Evolutionary conservation across 495 filamentous ascomycete species (phyloP), one percentile per base, ranked within the genome.

Genomic region (Podospora conica): DNA sequence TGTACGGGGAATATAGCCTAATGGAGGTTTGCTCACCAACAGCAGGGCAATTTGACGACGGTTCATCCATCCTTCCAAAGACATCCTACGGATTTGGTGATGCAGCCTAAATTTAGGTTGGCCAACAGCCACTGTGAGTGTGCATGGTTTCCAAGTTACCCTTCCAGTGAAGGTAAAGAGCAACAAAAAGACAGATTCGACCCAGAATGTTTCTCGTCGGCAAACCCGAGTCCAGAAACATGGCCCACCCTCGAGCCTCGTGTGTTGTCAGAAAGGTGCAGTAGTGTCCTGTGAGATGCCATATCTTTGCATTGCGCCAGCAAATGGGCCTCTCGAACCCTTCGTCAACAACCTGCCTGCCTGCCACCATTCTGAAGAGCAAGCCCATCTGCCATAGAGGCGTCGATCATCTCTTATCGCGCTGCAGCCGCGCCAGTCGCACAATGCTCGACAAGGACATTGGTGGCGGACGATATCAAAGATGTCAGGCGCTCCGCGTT

Each of bases 371-470:
- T 27, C 11, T 24, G 23, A 15, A 23, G 55, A 57, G 11, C 55
- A 12, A 57, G 21, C 48, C 12, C 48, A 23, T 15, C 27, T 48
- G 55, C 20, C 23, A 5, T 33, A 10, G 27, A 23, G 62, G 55
- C 54, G 63, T 64, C 55, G 63, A 64, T 58, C 55, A 53, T 58
- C 54, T 56, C 25, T 29, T 64, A 33, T 23, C 29, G 18, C 11
- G 21, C 54, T 64, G 63, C 63, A 64, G 33, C 54, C 63, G 54
- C 56, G 28, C 27, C 63, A 64, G 63, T 57, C 57, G 63, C 31
- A 28, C 28, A 48, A 48, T 48, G 63, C 1, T n/a, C 0, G 23
- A 55, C 48, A 11, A 63, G 20, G 22, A 53, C 40, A 33, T 31
- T 53, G 29, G 40, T 48, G 40, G 60, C 20, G 31, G 40, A 2